Evolutionary conservation across 2,329 filamentous ascomycete genomes (phyloP).

Genomic region (Conoideocrella luteorostrata): DNA sequence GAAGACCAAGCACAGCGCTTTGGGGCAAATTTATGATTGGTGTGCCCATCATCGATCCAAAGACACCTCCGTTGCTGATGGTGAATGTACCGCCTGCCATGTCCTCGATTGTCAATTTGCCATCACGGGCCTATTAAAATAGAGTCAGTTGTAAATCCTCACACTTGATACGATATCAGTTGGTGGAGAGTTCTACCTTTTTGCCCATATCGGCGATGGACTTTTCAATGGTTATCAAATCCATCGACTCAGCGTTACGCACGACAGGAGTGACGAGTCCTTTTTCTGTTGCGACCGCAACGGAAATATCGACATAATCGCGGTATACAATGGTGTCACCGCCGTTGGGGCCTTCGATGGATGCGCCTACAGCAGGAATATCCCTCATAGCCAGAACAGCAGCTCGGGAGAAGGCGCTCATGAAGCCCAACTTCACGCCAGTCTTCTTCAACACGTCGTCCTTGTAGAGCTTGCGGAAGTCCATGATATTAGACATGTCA

Average conservation of each 20-base stretch:
- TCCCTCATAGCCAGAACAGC: conserved; percentile 90
- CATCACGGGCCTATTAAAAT: conserved; percentile 70
- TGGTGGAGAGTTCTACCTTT: conserved; percentile 55
- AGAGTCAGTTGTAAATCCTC: background rate
- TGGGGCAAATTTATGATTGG: conserved; percentile 98
- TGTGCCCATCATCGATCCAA: conserved; percentile 94
- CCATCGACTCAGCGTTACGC: conserved; percentile 82
- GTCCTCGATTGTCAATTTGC: conserved; percentile 96
- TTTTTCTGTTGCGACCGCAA: conserved; percentile 96
- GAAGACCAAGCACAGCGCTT: conserved; percentile 83
- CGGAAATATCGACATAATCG: conserved; percentile 96
- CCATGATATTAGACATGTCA: conserved; percentile 96
- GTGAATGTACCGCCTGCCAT: conserved; percentile 99
- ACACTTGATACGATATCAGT: background rate
- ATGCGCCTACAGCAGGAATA: conserved; percentile 90
- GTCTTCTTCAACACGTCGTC: conserved; percentile 94
- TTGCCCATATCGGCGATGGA: conserved; percentile 89
- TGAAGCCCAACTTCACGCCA: conserved; percentile 97
- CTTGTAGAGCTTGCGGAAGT: conserved; percentile 96
- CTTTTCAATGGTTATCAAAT: conserved; percentile 83
- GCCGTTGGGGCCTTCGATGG: conserved; percentile 89
- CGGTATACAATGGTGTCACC: conserved; percentile 98
- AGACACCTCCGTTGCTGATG: conserved; percentile 95
- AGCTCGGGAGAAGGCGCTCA: conserved; percentile 93
- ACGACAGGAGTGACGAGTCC: conserved; percentile 95